Evolutionary conservation across 169 alveolate species (phyloP).

Genomic region (Amoebophrya sp.): DNA sequence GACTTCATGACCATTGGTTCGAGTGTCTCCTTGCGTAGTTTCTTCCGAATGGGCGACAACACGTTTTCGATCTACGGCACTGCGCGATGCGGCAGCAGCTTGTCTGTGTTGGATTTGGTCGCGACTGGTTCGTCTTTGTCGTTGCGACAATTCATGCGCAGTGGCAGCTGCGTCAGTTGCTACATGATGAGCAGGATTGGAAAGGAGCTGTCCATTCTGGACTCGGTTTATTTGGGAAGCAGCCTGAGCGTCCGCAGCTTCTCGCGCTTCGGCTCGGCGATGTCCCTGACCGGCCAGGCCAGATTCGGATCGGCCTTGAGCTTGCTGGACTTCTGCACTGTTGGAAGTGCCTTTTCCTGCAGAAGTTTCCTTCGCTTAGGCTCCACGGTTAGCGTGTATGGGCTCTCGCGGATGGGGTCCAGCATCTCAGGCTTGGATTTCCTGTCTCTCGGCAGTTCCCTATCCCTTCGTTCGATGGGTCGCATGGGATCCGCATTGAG

Average conservation of each 20-base stretch:
- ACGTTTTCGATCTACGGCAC: background rate
- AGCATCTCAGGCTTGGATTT: background rate
- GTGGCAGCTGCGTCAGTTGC: background rate
- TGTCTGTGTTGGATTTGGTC: constrained; percentile 19
- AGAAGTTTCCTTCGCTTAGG: background rate
- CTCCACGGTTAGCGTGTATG: background rate
- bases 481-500: background rate
- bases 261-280: constrained; percentile 8
- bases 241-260: background rate
- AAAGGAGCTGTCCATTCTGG: background rate
- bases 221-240: constrained; percentile 23
- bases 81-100: background rate
- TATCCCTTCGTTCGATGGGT: constrained; percentile 26
- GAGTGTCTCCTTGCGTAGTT: background rate
- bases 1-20: constrained; percentile 25
- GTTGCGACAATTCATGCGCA: background rate
- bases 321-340: background rate
- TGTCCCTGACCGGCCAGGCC: background rate
- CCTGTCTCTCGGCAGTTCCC: background rate
- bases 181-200: background rate
- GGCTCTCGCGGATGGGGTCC: background rate
- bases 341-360: background rate
- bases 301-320: background rate
- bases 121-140: constrained; percentile 9
- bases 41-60: constrained; percentile 21